Base-by-base conservation (phyloP, 176 grass and related monocot species). In the Canna indica region DNA sequence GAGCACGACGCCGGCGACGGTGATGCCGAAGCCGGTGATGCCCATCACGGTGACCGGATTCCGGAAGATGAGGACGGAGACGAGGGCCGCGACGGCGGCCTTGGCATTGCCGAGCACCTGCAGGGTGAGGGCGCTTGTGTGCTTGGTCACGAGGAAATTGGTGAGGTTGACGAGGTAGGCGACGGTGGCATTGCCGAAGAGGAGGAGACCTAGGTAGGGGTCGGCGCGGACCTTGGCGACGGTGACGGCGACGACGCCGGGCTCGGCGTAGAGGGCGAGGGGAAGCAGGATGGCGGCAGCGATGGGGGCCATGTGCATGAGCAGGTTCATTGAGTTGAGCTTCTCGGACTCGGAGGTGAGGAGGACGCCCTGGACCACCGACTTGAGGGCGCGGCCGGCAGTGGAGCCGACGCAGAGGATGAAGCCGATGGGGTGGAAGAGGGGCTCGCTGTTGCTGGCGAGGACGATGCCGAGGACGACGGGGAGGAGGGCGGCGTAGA, bases 151-250 rank as follows among this genome's bases (percentile, higher is more conserved):
- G 28, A 70, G 68, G 45, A 70, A 70, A 45, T 70, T 70, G 44
- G 68, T 70, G 68, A 70, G 68, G 41, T 70, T 70, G 44, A 70
- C 68, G 28, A 70, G 68, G 68, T 70, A 70, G 68, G 68, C 68
- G 26, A 70, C 27, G 68, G 68, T 70, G 45, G 68, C 68, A 45
- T 70, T 70, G 68, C 44, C 68, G 16, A 48, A 52, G 68, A 70
- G 68, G 44, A 70, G 68, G 44, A 70, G 68, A 10, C 44, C 68
- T 26, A 70, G 68, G 44, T 18, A 31, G 41, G 68, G 68, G 26
- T 70, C 68, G 68, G 42, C 44, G 68, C 42, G 17, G 68, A 70
- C 12, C 68, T 70, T 70, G 68, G 15, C 12, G 42, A 16, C 42
- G 27, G 68, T 39, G 68, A 45, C 44, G 41, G 45, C 0, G 45